These are phyloP conservation scores for Russula abietina DNA, from an alignment of 768 basidiomycete genomes.

Conservation along the genomic window DNA sequence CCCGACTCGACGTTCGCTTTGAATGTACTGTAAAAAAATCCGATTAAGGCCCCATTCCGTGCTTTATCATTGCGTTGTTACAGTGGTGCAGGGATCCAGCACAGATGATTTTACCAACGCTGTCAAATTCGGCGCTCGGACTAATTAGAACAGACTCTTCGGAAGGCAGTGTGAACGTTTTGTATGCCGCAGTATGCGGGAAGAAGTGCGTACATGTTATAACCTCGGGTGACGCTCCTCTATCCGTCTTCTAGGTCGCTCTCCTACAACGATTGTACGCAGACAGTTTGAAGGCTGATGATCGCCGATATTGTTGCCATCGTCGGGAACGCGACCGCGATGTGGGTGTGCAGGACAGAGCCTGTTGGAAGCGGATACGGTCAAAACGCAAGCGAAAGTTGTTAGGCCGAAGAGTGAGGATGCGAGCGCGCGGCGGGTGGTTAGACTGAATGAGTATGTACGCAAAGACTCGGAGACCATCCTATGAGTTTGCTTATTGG, in stretches of 20 bases:
- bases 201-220: too few species aligned
- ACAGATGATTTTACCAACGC: neutral
- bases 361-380: slow-evolving; percentile 73
- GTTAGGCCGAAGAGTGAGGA: slow-evolving; percentile 77
- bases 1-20: neutral
- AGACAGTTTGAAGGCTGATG: slow-evolving; percentile 24
- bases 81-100: neutral
- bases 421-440: slow-evolving; percentile 53
- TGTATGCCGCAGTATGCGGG: too few species aligned
- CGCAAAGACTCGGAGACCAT: slow-evolving; percentile 56
- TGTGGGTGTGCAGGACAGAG: slow-evolving; percentile 69
- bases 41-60: neutral
- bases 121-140: too few species aligned
- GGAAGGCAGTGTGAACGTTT: too few species aligned
- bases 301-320: slow-evolving; percentile 36
- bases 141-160: neutral
- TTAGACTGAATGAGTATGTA: slow-evolving; percentile 46
- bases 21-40: neutral
- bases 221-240: too few species aligned
- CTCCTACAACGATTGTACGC: slow-evolving; percentile 43
- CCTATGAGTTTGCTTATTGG: slow-evolving; percentile 33
- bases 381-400: slow-evolving; percentile 69
- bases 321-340: slow-evolving; percentile 55
- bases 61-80: neutral
- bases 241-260: slow-evolving; percentile 30